Conservation (phyloP, 768 basidiomycete genomes). For the Amanita jacksonii region DNA sequence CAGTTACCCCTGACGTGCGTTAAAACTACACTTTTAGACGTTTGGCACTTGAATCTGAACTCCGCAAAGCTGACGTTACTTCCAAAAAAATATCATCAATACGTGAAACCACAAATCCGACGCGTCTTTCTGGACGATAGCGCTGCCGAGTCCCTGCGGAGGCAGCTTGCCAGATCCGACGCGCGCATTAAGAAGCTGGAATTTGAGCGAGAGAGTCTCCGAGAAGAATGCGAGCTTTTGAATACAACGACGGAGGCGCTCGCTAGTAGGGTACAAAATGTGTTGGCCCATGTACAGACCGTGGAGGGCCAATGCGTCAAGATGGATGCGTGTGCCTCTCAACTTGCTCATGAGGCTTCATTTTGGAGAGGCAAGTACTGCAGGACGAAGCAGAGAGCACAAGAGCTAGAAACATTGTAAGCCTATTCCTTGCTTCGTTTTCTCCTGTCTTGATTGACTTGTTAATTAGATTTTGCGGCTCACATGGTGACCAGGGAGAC, state of each 20-base stretch:
- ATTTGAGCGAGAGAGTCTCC: slow-evolving; percentile 32
- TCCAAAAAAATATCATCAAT: slow-evolving; percentile 40
- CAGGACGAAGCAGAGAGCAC: background rate
- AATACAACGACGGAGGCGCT: slow-evolving; percentile 24
- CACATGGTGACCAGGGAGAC: too few species aligned
- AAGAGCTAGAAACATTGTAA: background rate
- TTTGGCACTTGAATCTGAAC: background rate
- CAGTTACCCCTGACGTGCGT: slow-evolving; percentile 23
- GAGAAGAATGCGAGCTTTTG: slow-evolving; percentile 33
- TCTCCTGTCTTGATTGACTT: background rate
- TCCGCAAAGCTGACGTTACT: slow-evolving; percentile 31
- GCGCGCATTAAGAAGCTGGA: slow-evolving; percentile 27
- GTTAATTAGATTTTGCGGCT: too few species aligned
- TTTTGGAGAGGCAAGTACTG: slow-evolving; percentile 1
- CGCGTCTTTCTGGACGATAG: slow-evolving; percentile 38
- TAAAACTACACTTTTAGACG: background rate
- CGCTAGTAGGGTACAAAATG: slow-evolving; percentile 4
- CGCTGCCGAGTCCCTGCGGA: slow-evolving; percentile 17
- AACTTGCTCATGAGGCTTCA: background rate
- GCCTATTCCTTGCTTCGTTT: background rate
- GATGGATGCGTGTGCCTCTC: background rate
- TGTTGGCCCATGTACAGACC: background rate
- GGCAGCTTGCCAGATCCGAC: slow-evolving; percentile 28
- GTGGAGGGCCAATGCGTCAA: background rate
- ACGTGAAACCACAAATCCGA: slow-evolving; percentile 34